These are phyloP conservation scores for Ligustrum vulgare DNA, from an alignment of 257 asterid genomes.

Conservation along the genomic window DNA sequence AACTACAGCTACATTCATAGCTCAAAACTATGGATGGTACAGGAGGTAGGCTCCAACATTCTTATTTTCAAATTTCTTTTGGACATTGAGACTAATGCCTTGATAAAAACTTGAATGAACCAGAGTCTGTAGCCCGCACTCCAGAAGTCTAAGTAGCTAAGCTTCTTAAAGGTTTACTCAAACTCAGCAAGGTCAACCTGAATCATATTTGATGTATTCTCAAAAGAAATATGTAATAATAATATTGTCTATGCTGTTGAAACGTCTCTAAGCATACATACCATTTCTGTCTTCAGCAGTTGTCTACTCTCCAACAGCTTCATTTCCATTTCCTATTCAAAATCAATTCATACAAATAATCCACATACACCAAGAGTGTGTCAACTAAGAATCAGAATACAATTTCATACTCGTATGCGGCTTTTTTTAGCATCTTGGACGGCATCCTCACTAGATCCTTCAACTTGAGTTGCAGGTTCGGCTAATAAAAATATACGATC, in stretches of 20 bases:
- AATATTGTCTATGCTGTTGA: not conserved
- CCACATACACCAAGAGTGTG: constrained; percentile 13
- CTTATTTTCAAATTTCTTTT: not conserved
- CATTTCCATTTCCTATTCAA: constrained; percentile 80
- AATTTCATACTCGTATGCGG: constrained; percentile 70
- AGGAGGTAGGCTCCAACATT: not conserved
- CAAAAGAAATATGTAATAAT: not conserved
- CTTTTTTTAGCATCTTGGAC: constrained; percentile 85
- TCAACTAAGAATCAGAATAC: constrained; percentile 18
- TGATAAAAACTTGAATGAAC: not conserved
- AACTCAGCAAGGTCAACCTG: not conserved
- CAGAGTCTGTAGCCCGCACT: not conserved
- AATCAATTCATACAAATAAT: constrained; percentile 20
- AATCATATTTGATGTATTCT: not conserved
- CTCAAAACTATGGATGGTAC: not conserved
- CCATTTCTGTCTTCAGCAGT: constrained; percentile 74
- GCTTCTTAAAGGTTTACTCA: not conserved
- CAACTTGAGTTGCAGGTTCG: constrained; percentile 96
- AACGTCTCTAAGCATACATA: constrained; percentile 31
- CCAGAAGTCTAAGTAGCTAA: not conserved
- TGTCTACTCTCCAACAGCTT: constrained; percentile 82
- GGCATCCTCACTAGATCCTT: constrained; percentile 94
- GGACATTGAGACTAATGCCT: not conserved
- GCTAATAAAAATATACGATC: constrained; percentile 91
- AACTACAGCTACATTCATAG: not conserved